Conservation (phyloP, 2,329 filamentous ascomycete species). For the Aureobasidium sp. region DNA sequence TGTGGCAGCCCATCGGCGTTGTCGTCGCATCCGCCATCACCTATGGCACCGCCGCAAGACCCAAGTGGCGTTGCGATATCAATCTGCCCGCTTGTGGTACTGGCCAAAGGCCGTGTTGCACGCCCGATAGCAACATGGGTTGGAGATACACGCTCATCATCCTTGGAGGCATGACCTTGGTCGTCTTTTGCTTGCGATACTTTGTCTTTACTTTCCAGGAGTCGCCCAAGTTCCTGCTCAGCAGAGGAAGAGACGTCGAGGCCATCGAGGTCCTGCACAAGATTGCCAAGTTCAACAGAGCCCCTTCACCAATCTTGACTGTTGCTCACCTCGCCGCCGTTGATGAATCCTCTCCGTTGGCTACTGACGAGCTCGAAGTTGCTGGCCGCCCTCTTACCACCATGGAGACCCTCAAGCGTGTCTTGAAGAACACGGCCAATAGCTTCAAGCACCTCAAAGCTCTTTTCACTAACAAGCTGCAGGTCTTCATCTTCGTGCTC, state of each 20-base stretch:
- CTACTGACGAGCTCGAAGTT: background rate
- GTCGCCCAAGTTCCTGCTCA: slow-evolving; percentile 53
- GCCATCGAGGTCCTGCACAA: slow-evolving; percentile 40
- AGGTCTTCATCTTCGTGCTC: slow-evolving; percentile 9
- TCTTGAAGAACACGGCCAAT: background rate
- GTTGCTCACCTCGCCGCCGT: slow-evolving; percentile 1
- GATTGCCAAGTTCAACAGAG: slow-evolving; percentile 36
- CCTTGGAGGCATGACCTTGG: slow-evolving; percentile 33
- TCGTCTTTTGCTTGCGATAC: slow-evolving; percentile 45
- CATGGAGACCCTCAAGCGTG: background rate
- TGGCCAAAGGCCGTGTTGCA: slow-evolving; percentile 30
- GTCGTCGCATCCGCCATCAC: slow-evolving; percentile 44
- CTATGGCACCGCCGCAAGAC: slow-evolving; percentile 30
- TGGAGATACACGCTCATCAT: slow-evolving; percentile 36
- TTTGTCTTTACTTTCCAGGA: slow-evolving; percentile 49
- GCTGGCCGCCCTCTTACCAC: background rate
- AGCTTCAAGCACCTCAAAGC: slow-evolving; percentile 12
- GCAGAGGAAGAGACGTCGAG: slow-evolving; percentile 43
- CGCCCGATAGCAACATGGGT: slow-evolving; percentile 34
- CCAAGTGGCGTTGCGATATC: slow-evolving; percentile 16
- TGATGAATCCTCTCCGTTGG: background rate
- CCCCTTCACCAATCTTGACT: slow-evolving; percentile 1
- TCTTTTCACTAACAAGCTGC: slow-evolving; percentile 10
- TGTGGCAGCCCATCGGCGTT: slow-evolving; percentile 50
- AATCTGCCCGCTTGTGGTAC: slow-evolving; percentile 39